A percentile compares a stretch with the other conserved stretches of the same genome.
Evolutionary conservation across 2,329 filamentous ascomycete genomes (phyloP).

Genomic region (Teratosphaeria gauchensis): DNA sequence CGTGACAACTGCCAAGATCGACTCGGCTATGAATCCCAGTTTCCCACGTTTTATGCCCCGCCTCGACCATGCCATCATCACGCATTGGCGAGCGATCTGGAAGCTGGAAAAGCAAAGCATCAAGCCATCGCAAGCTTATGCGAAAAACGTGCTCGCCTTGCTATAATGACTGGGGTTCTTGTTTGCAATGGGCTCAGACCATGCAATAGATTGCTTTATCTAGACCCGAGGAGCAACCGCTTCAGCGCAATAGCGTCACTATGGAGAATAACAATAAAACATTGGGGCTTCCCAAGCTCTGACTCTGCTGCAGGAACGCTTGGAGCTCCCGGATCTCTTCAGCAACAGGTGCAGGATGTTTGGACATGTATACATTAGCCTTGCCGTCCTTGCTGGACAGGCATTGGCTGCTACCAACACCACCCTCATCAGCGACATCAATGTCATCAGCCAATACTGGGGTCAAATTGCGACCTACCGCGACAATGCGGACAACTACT

Average conservation of each 20-base stretch:
- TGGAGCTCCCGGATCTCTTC: background rate
- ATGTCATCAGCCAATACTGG: constrained; percentile 31
- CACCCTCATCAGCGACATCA: constrained; percentile 5
- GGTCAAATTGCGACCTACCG: constrained; percentile 38
- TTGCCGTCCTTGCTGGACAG: constrained; percentile 2
- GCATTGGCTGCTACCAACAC: background rate
- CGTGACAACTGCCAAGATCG: background rate
- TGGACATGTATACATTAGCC: background rate
- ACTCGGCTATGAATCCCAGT: background rate
- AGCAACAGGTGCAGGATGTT: background rate
- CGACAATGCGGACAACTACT: constrained; percentile 37
- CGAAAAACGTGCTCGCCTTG: background rate
- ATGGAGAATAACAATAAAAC: background rate
- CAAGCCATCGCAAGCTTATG: background rate
- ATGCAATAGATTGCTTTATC: background rate
- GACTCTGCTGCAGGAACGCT: background rate
- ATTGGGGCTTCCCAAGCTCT: background rate
- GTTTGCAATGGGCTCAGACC: background rate
- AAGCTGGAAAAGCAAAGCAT: background rate
- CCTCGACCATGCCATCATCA: background rate
- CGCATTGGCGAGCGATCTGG: no score
- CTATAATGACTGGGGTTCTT: background rate
- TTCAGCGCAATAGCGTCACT: background rate
- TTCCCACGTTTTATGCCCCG: no score
- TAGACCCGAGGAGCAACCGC: background rate